Evolutionary conservation across 768 basidiomycete genomes (phyloP).

Genomic region (Gloeopeniophorella convolvens): DNA sequence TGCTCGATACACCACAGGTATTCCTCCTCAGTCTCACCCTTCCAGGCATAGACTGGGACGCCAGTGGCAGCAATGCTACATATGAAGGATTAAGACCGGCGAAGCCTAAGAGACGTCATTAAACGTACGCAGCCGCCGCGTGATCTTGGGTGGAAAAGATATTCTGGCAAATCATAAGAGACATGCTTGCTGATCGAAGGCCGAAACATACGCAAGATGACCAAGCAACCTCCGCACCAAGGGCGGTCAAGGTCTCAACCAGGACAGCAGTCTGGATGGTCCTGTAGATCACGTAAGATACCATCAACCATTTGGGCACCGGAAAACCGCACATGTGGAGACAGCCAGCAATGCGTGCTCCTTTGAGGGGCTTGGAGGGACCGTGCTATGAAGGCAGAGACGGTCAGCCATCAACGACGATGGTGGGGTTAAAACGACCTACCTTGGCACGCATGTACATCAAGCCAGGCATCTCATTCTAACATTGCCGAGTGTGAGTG

Average conservation of each 20-base stretch:
- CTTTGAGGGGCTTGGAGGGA: constrained; percentile 77
- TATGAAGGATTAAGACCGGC: constrained; percentile 5
- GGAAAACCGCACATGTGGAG: constrained; percentile 83
- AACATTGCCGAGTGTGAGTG: constrained; percentile 12
- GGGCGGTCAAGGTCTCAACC: constrained; percentile 92
- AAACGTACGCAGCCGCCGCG: constrained; percentile 87
- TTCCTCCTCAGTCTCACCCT: constrained; percentile 99
- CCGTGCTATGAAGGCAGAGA: constrained; percentile 50
- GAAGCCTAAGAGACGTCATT: not conserved
- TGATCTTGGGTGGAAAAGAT: constrained; percentile 99
- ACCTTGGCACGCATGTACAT: constrained; percentile 91
- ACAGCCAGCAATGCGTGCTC: constrained; percentile 95
- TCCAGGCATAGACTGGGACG: constrained; percentile 98
- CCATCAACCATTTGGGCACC: no score
- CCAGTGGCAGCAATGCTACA: constrained; percentile 92
- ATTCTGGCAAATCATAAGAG: constrained; percentile 50
- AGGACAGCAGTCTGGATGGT: constrained; percentile 98
- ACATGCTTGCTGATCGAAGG: not conserved
- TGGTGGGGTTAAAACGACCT: constrained; percentile 18
- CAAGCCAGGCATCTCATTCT: constrained; percentile 95
- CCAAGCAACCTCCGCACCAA: constrained; percentile 98
- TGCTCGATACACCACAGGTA: constrained; percentile 99
- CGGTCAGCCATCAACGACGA: constrained; percentile 10
- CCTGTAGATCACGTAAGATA: constrained; percentile 41
- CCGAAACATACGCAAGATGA: constrained; percentile 76